These are phyloP conservation scores for Phytopythium sindhum DNA, from an alignment of 352 stramenopile species.

Conservation along the genomic window DNA sequence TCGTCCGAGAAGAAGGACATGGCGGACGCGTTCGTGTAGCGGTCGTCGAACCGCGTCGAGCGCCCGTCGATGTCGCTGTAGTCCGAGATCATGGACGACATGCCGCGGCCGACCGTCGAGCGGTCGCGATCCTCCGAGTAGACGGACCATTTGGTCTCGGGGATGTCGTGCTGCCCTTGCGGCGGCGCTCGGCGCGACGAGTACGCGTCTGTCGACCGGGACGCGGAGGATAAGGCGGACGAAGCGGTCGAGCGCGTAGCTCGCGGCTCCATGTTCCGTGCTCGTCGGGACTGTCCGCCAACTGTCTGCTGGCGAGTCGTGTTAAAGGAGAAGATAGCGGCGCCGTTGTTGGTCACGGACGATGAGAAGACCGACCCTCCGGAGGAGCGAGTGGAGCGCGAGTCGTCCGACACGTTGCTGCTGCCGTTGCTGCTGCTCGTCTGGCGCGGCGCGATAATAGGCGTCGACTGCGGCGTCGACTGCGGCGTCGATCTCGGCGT, in stretches of 20 bases:
- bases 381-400: conserved; percentile 3
- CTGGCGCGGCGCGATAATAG: conserved; percentile 1
- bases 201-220: background rate
- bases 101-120: conserved; percentile 4
- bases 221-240: background rate
- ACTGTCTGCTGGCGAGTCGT: background rate
- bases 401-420: conserved; percentile 4
- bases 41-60: conserved; percentile 3
- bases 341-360: conserved; percentile 6
- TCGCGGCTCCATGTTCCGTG: background rate
- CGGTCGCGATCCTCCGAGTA: conserved; percentile 8
- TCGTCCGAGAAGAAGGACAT: conserved; percentile 36
- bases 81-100: conserved; percentile 8
- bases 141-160: conserved; percentile 6
- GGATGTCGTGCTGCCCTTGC: background rate
- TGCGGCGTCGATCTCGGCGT: background rate
- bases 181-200: background rate
- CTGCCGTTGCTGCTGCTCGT: conserved; percentile 5
- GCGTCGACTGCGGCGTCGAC: conserved; percentile 1
- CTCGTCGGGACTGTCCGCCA: background rate
- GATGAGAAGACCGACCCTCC: conserved; percentile 8
- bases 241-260: background rate
- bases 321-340: conserved; percentile 3
- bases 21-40: conserved; percentile 26
- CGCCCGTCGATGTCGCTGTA: conserved; percentile 9